Evolutionary conservation across 2,329 filamentous ascomycete genomes (phyloP).

Genomic region (Pochonia chlamydosporia): DNA sequence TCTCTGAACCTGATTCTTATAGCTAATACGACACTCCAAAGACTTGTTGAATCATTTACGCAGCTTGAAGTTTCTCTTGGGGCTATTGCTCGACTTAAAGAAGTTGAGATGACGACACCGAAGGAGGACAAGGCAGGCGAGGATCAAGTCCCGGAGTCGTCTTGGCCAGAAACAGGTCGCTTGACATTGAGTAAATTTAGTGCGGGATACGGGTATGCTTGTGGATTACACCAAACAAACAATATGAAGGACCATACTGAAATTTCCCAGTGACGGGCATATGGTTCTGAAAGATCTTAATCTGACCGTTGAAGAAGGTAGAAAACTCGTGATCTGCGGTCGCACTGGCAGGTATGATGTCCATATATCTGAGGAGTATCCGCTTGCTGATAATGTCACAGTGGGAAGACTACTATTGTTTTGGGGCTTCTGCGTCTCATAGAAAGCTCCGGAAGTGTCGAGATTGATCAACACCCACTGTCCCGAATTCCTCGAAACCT

Average conservation of each 20-base stretch:
- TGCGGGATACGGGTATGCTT: conserved; percentile 13
- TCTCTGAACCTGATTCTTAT: conserved; percentile 19
- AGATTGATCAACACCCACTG: conserved; percentile 23
- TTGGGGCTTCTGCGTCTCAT: conserved; percentile 13
- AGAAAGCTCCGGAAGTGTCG: conserved; percentile 18
- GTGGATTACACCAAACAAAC: not conserved
- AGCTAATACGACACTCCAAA: conserved; percentile 16
- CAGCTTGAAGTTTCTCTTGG: conserved; percentile 18
- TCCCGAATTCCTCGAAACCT: conserved; percentile 13
- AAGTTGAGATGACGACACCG: conserved; percentile 12
- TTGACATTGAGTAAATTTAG: conserved; percentile 10
- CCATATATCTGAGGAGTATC: not conserved
- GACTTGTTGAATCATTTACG: conserved; percentile 16
- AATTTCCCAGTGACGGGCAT: conserved; percentile 1
- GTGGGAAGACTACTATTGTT: conserved; percentile 19
- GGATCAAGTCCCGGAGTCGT: conserved; percentile 1
- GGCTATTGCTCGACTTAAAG: conserved; percentile 15
- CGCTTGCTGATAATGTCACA: conserved; percentile 12
- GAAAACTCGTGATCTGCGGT: conserved; percentile 18
- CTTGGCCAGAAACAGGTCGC: conserved; percentile 15
- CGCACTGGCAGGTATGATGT: conserved; percentile 19
- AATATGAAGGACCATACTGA: not conserved
- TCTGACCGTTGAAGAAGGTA: conserved; percentile 11
- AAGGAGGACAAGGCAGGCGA: conserved; percentile 10
- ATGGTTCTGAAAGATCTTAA: conserved; percentile 12